Evolutionary conservation across 192 early-diverging fungal genomes (phyloP), one percentile per base, ranked within the genome.

Genomic region (Cladochytrium replicatum): DNA sequence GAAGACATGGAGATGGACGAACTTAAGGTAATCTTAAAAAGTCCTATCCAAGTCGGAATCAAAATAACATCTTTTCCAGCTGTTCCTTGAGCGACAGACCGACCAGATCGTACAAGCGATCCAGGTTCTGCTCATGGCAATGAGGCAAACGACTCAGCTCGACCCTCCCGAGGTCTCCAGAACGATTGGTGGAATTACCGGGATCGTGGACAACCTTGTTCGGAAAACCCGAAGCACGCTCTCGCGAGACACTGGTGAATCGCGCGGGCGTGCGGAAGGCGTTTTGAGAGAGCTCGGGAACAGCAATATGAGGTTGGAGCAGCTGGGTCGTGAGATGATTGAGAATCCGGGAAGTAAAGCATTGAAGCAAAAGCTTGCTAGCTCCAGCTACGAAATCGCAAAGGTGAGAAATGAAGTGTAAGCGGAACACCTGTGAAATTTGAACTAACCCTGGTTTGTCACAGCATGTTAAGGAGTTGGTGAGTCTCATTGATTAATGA

Each of bases 71-170:
- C 8, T 26, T 21, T 24, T 39, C 6, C 52, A 68, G 53, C 11
- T 41, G n/a, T 68, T 48, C 40, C 17, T 68, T 4, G 61, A 60
- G 32, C 61, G 64, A 6, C 46, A 58, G 37, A 68, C 57, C 13
- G 66, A 68, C 25, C 25, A 29, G n/a, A 65, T 68, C 47, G 66
- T 58, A 9, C 45, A 54, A 19, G 38, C 30, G 13, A 68, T 68
- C 39, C 48, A 50, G 13, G 29, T 40, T 17, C 46, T 68, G 9
- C 31, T 68, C 23, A n/a, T 24, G 21, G 34, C 55, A n/a, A 66
- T 68, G 39, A 25, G 41, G 31, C 17, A 40, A 6, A 25, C 28
- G 11, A 25, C 32, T 19, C 11, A 37, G n/a, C 28, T 34, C 27
- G 39, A 17, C 8, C 30, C 15, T 15, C 55, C 22, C 15, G n/a